Conservation (phyloP, 1,284 basidiomycete species). For the Moniliophthora roreri region DNA sequence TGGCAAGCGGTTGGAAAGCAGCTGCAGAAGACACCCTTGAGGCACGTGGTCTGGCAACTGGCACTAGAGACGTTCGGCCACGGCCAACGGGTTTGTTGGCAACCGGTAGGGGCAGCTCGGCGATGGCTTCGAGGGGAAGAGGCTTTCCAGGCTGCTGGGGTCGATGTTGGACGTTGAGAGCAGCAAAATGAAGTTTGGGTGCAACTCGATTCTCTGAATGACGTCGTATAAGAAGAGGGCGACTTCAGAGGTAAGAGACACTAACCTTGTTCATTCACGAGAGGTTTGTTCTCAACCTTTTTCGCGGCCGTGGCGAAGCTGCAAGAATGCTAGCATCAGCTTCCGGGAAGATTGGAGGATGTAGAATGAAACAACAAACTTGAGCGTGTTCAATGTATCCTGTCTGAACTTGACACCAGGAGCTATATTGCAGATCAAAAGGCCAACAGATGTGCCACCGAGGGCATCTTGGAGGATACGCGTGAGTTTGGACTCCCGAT, state of each 20-base stretch:
- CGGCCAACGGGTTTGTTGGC: not conserved
- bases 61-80: slow-evolving; percentile 34
- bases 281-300: slow-evolving; percentile 77
- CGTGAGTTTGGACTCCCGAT: slow-evolving; percentile 82
- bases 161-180: slow-evolving; percentile 42
- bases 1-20: not conserved
- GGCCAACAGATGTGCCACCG: slow-evolving; percentile 71
- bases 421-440: slow-evolving; percentile 83
- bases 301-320: slow-evolving; percentile 80
- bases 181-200: slow-evolving; percentile 60
- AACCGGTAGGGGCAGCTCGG: not conserved
- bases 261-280: slow-evolving; percentile 71
- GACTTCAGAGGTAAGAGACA: slow-evolving; percentile 3
- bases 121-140: not conserved
- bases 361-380: slow-evolving; percentile 45
- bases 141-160: slow-evolving; percentile 21
- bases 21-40: slow-evolving; percentile 2
- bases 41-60: slow-evolving; percentile 25
- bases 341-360: no score
- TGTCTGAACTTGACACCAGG: slow-evolving; percentile 77
- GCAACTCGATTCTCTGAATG: slow-evolving; percentile 51
- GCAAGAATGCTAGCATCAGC: slow-evolving; percentile 1
- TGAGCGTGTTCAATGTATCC: slow-evolving; percentile 83
- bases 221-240: slow-evolving; percentile 1
- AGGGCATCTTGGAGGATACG: slow-evolving; percentile 83